Conservation (phyloP, 78 protist genomes). For the Chrysochromulina tobinii region DNA sequence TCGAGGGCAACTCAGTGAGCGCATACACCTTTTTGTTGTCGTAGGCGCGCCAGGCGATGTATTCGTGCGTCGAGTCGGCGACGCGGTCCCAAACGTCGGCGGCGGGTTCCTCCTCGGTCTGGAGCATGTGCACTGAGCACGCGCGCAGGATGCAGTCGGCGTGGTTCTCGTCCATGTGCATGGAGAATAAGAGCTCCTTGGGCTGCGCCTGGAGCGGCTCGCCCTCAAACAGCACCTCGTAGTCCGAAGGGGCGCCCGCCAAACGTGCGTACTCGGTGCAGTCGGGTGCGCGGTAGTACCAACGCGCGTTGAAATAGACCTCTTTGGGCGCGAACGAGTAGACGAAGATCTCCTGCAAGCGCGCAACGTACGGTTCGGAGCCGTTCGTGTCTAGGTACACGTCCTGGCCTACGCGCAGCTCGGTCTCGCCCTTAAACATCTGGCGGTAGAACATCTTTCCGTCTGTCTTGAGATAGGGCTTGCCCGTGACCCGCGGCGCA, state of each 20-base stretch:
- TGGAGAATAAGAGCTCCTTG: neutral
- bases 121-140: neutral
- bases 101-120: neutral
- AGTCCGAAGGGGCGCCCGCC: neutral
- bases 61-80: neutral
- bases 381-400: neutral
- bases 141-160: conserved; percentile 12
- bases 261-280: neutral
- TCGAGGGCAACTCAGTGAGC: neutral
- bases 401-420: neutral
- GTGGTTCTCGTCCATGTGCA: conserved; percentile 15
- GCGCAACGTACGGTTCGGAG: conserved; percentile 1
- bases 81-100: neutral
- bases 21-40: neutral
- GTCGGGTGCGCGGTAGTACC: conserved; percentile 7
- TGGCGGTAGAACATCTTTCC: neutral
- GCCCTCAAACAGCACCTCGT: neutral
- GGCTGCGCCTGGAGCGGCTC: neutral
- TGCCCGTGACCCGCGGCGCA: neutral
- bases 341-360: neutral
- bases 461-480: neutral
- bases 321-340: neutral
- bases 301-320: conserved; percentile 26
- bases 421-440: neutral
- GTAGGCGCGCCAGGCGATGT: conserved; percentile 4